These are phyloP conservation scores for Pseudohalonectria lignicola DNA, from an alignment of 2,329 filamentous ascomycete species.

Conservation along the genomic window DNA sequence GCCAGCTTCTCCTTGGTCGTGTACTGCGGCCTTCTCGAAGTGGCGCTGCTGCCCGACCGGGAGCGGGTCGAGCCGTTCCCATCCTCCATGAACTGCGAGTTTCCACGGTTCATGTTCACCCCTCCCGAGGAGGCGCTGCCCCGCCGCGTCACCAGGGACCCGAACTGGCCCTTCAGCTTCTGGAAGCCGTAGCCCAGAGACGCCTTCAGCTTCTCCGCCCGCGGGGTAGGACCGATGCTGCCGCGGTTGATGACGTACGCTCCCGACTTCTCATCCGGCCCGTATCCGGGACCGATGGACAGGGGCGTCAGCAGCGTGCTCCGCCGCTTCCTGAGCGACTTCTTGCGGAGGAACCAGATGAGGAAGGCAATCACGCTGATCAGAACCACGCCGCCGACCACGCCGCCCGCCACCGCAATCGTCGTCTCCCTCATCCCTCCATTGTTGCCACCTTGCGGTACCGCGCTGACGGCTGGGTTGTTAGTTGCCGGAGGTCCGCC, in stretches of 20 bases:
- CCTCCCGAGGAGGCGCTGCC: constrained; percentile 19
- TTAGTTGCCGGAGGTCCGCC: constrained; percentile 5
- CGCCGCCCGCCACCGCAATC: constrained; percentile 36
- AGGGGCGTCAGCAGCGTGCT: constrained; percentile 39
- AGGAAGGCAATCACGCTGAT: constrained; percentile 33
- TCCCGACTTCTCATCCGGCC: constrained; percentile 1
- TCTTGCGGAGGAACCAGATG: constrained; percentile 39
- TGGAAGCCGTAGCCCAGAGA: constrained; percentile 24
- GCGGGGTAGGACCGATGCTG: constrained; percentile 37
- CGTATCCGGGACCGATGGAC: constrained; percentile 17
- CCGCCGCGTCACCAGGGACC: constrained; percentile 16
- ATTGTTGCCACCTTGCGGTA: neutral
- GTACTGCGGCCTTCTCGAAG: constrained; percentile 7
- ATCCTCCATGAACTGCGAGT: constrained; percentile 36
- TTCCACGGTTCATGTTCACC: constrained; percentile 40
- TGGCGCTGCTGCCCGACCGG: constrained; percentile 4
- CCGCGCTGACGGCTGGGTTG: constrained; percentile 9
- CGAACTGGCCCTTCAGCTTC: constrained; percentile 22
- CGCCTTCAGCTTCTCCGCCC: constrained; percentile 27
- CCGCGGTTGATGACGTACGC: constrained; percentile 30
- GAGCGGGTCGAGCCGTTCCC: constrained; percentile 10
- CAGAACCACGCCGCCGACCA: constrained; percentile 36
- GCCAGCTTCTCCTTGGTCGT: constrained; percentile 25
- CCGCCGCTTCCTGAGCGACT: constrained; percentile 26
- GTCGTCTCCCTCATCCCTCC: constrained; percentile 20